Evolutionary conservation across 169 alveolate species (phyloP).

Genomic region (Eimeria zaria): DNA sequence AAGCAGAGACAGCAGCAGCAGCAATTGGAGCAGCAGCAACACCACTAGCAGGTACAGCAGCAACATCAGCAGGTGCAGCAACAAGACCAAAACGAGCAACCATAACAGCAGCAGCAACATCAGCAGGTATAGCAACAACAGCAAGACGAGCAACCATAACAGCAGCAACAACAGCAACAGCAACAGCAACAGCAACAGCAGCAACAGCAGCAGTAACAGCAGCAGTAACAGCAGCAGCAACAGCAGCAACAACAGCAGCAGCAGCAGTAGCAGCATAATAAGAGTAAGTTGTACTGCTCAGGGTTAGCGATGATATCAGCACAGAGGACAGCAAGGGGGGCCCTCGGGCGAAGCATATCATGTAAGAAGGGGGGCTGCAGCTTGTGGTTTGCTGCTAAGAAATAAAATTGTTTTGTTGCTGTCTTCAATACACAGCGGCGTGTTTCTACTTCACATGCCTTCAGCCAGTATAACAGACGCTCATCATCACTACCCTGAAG

Average conservation of each 20-base stretch:
- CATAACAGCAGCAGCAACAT: neutral
- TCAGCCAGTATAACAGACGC: constrained; percentile 67
- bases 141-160: neutral
- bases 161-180: neutral
- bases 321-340: constrained; percentile 63
- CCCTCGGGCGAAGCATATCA: constrained; percentile 42
- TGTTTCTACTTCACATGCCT: constrained; percentile 75
- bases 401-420: constrained; percentile 51
- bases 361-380: constrained; percentile 32
- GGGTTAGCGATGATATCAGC: constrained; percentile 60
- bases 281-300: constrained; percentile 60
- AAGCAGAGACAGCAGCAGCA: neutral
- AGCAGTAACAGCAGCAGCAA: neutral
- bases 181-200: neutral
- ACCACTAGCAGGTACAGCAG: neutral
- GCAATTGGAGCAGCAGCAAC: neutral
- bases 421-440: constrained; percentile 74
- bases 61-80: neutral
- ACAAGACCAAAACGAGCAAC: neutral
- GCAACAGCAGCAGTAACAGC: neutral
- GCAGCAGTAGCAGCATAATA: too few relatives aligned
- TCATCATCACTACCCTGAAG: constrained; percentile 71
- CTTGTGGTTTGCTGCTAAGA: constrained; percentile 65
- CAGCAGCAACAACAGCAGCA: neutral
- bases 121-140: neutral